phyloP scores from a whole-genome alignment of 2,329 filamentous ascomycete species.

The Pyrenochaeta sp. region DNA sequence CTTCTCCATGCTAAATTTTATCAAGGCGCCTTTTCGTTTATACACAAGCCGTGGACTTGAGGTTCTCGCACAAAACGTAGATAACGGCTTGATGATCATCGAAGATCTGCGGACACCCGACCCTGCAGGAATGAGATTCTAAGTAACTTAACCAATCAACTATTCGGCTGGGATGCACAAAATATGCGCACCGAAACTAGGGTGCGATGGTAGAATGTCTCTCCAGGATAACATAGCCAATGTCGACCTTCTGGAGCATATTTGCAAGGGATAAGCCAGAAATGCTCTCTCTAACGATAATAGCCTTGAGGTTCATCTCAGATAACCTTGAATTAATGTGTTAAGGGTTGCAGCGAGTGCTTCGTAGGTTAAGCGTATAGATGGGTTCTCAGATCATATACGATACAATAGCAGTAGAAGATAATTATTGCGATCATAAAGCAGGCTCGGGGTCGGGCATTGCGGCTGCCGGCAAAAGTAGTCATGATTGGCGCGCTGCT shows the following conservation, averaged over 20 bases:
- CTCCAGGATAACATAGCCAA: slow-evolving; percentile 17
- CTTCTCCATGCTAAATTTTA: not conserved
- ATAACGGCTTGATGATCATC: slow-evolving; percentile 11
- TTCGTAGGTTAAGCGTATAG: no score
- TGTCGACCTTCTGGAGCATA: slow-evolving; percentile 4
- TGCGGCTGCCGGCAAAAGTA: no score
- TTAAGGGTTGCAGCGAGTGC: no score
- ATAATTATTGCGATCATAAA: no score
- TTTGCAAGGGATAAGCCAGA: slow-evolving; percentile 8
- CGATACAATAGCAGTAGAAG: no score
- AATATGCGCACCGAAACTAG: slow-evolving; percentile 14
- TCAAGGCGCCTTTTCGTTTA: not conserved
- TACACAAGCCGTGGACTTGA: slow-evolving; percentile 15
- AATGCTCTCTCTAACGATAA: slow-evolving; percentile 9
- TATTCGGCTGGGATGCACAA: no score
- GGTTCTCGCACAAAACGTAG: slow-evolving; percentile 10
- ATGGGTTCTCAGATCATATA: no score
- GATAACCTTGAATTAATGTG: no score
- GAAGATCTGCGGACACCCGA: slow-evolving; percentile 9
- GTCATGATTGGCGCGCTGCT: no score
- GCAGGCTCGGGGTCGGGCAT: no score
- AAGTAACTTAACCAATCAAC: no score
- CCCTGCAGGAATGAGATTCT: slow-evolving; percentile 1
- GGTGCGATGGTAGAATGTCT: slow-evolving; percentile 10
- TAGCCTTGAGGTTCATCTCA: no score